Evolutionary conservation across 2,329 filamentous ascomycete genomes (phyloP).

Genomic region (Alternaria postmessia): DNA sequence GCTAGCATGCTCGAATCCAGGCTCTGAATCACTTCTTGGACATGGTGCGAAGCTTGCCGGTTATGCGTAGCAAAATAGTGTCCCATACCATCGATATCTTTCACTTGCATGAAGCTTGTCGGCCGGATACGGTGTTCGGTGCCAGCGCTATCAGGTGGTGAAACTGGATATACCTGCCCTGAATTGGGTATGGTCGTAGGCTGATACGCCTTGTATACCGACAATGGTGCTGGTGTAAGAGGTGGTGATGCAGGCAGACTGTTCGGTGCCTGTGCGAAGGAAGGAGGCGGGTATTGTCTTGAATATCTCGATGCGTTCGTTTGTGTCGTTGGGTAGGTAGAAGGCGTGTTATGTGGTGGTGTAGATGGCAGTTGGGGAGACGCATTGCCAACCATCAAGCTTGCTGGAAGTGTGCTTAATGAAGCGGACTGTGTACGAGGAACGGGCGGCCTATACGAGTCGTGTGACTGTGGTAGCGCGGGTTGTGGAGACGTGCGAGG

Average conservation of each 20-base stretch:
- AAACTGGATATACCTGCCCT: not conserved
- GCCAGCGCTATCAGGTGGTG: not conserved
- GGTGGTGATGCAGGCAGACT: constrained; percentile 11
- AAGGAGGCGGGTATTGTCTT: constrained; percentile 20
- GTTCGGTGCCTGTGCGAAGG: constrained; percentile 4
- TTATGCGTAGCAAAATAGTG: constrained; percentile 21
- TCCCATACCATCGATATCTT: constrained; percentile 10
- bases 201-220: constrained; percentile 35
- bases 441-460: not conserved
- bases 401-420: constrained; percentile 22
- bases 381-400: constrained; percentile 28
- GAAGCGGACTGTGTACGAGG: not conserved
- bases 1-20: constrained; percentile 32
- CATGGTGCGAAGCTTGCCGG: constrained; percentile 18
- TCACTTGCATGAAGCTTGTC: not conserved
- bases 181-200: constrained; percentile 10
- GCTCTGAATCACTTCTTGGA: not conserved
- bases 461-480: not conserved
- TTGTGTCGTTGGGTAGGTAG: not conserved
- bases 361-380: not conserved
- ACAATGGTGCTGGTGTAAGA: constrained; percentile 9
- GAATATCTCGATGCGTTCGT: constrained; percentile 21
- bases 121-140: not conserved
- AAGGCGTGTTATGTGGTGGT: not conserved
- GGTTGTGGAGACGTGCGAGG: not conserved